Base-by-base conservation (phyloP, 1,139 yeast genomes). In the Eremothecium sinecaudum region DNA sequence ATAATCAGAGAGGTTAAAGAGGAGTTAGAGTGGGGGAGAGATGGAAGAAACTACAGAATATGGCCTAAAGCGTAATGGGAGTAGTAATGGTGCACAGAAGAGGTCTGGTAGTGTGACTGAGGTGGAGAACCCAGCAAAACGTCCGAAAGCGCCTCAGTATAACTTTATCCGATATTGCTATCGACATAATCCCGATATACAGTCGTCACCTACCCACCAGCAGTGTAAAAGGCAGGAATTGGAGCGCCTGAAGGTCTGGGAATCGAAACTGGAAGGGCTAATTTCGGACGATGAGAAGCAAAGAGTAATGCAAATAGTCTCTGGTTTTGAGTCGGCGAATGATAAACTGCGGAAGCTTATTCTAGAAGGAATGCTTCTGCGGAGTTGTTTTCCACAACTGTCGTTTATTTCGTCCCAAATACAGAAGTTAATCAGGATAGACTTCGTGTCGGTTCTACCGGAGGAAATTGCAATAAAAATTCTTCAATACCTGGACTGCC, bases 341-440 rank as follows among this genome's bases (percentile, higher is more conserved):
- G 56, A 50, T 29, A 49, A 46, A 32, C 33, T 43, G 29, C 38
- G 96, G 33, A 71, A 74, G 37, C 63, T 87, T 33, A 82, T 90
- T 3, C 61, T 90, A 34, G 82, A 81, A 53, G 97, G 97, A 1
- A 62, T 90, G 21, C 62, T 90, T 31, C 70, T 87, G 9, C 94
- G 84, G 54, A 84, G 97, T 58, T 90, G 98, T 50, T 87, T 86
- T 61, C 97, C 97, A 1, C 96, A 87, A 52, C 66, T 90, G 15
- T 82, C 94, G 10, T 76, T 76, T 42, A 73, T 87, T 5, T 74
- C 94, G 1, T 76, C 79, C 45, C 90, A 84, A 54, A 81, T 90
- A 16, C 72, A 79, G 27, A 70, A 75, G 33, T 65, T 90, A 50
- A 81, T 90, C 43, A 75, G 90, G 45, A 83, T 90, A 41, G 98